Base-by-base conservation (phyloP, 306 rosid genomes). In the Lathyrus aphaca region DNA sequence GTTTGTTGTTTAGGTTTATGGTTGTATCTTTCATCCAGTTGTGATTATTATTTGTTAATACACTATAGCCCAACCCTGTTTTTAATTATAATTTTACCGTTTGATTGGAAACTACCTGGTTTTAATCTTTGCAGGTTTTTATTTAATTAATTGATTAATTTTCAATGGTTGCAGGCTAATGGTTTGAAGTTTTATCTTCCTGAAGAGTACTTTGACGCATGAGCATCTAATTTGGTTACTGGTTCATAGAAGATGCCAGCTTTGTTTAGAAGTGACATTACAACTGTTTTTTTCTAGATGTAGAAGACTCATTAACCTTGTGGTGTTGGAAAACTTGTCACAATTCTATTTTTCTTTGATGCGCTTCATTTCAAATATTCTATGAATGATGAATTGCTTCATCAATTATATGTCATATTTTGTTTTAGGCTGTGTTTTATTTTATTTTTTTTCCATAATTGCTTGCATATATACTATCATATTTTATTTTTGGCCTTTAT, bases 101-200 rank as follows among this genome's bases (percentile, higher is more conserved):
- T 70, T 54, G 70, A 46, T 50, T 57, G 21, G 42, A 48, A 71
- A 15, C 57, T 67, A 54, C 55, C 23, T 37, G 16, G 46, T 14
- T 18, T 62, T 16, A 23, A 62, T 43, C 51, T 74, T 43, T 51
- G 30, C 64, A 4, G 51, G 72, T 32, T 72, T 32, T 49, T 67
- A 29, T 68, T 57, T 43, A 14, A 66, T 16, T 53, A 54, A 40
- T 61, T 56, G 29, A 16, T n/a, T 57, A 21, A 17, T 43, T 37
- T 81, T 69, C 66, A 16, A 53, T 81, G 76, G 16, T 81, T 80
- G 75, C 95, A 90, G 97, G 88, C 86, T 14, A 39, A 86, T 69
- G 97, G 95, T 44, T 81, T 90, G 72, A 90, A 90, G 43, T 90
- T 90, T 78, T 54, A 75, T 81, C 81, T 86, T 63, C 97, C 97